These are phyloP conservation scores for Senna siamea DNA, from an alignment of 306 rosid genomes.

Conservation along the genomic window DNA sequence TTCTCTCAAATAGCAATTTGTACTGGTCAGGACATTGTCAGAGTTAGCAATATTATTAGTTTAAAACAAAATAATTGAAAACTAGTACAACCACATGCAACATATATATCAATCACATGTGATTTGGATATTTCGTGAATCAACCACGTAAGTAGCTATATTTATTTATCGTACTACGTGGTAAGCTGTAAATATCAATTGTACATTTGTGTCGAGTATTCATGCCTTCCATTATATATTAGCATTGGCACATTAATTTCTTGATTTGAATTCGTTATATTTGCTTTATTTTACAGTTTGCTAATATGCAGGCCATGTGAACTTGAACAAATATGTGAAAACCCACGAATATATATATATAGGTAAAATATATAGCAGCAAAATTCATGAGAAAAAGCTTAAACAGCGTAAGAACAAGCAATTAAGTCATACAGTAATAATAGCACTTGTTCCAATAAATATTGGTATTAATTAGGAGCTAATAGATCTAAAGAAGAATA, in stretches of 20 bases:
- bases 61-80: neutral
- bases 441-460: constrained; percentile 10
- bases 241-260: neutral
- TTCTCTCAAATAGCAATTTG: neutral
- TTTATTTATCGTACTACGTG: no score
- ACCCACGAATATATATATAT: neutral
- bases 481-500: neutral
- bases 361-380: neutral
- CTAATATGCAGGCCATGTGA: constrained; percentile 17
- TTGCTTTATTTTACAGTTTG: neutral
- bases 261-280: neutral
- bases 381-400: neutral
- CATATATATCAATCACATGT: neutral
- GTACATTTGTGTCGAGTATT: neutral
- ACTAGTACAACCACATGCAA: neutral
- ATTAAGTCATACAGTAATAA: constrained; percentile 6
- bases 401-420: neutral
- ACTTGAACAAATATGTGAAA: neutral
- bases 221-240: no score
- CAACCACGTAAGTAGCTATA: neutral
- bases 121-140: neutral
- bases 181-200: no score
- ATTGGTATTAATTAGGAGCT: neutral
- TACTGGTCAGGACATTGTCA: neutral
- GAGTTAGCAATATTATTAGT: neutral